Conservation (phyloP, 1,139 yeast genomes). For the Blastobotrys buckinghamii region DNA sequence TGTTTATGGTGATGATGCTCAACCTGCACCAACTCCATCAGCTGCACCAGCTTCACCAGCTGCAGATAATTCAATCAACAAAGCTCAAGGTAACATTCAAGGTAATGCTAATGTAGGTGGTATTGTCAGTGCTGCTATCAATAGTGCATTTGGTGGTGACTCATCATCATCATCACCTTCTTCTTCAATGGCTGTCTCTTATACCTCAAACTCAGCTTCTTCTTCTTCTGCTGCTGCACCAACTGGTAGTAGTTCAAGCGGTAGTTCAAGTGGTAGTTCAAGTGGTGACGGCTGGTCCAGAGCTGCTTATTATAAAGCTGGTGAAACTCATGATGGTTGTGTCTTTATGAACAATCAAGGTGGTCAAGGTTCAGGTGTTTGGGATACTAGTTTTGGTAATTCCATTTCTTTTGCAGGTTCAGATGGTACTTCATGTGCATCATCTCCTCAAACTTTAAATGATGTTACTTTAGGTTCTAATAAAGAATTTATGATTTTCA, state of each 20-base stretch:
- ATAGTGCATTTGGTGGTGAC: slow-evolving; percentile 25
- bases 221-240: slow-evolving; percentile 21
- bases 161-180: slow-evolving; percentile 23
- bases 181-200: slow-evolving; percentile 16
- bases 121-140: too few species aligned
- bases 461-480: slow-evolving; percentile 64
- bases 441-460: slow-evolving; percentile 53
- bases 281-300: slow-evolving; percentile 53
- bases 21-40: slow-evolving; percentile 28
- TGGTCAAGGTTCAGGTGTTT: slow-evolving; percentile 73
- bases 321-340: slow-evolving; percentile 58
- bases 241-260: slow-evolving; percentile 16
- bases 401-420: slow-evolving; percentile 75
- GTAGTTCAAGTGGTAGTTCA: slow-evolving; percentile 23
- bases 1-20: slow-evolving; percentile 58
- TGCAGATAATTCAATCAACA: neutral
- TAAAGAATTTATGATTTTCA: slow-evolving; percentile 71
- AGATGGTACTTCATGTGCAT: slow-evolving; percentile 66
- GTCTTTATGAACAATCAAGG: slow-evolving; percentile 78
- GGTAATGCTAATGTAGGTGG: slow-evolving; percentile 16
- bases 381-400: slow-evolving; percentile 80
- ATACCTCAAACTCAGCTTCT: slow-evolving; percentile 21
- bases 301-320: slow-evolving; percentile 59
- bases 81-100: slow-evolving; percentile 8
- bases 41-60: slow-evolving; percentile 18